Evolutionary conservation across 805 yeast species (phyloP), one percentile per base, ranked within the genome.

Genomic region (Candida dajiaensis): DNA sequence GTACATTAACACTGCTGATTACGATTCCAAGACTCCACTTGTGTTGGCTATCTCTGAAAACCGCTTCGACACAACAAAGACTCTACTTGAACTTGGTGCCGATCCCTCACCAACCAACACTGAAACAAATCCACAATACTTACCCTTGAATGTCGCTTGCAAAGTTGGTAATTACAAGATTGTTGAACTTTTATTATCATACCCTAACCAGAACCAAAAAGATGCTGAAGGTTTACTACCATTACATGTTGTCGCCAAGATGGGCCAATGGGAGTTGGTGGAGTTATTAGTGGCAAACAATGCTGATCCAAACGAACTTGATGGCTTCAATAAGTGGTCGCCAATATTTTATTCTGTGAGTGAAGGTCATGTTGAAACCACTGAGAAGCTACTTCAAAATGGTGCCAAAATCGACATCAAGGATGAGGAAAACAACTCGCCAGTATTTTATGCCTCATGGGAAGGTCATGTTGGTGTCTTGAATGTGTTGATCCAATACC

Each of bases 151-250:
- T 58, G 80, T 85, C 59, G 97, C 98, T 2, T 94, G 98, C 65
- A 83, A 85, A 57, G 77, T 78, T 50, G 97, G 97, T 13, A 81
- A 87, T 57, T 77, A 73, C 50, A 78, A 79, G 42, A 83, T 87
- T 10, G 83, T 89, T 16, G 76, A 81, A 52, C 68, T 81, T 46
- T 42, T 60, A 15, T 39, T 60, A 6, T 40, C 58, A 10, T 55
- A 58, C 41, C 64, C 70, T 22, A 44, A 54, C 49, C 58, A 66
- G 63, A 52, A 79, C 67, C 63, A 60, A 38, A 68, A 84, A 63
- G 78, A 92, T 61, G 95, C 95, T 0, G 97, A 92, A 67, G 95
- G 99, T 1, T 73, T 89, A 41, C 77, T 81, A 39, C 96, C 97
- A 0, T 68, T 92, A 40, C 99, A 94, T 63, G 84, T 92, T 31